These are phyloP conservation scores for Endotrypanum monterogeii DNA, from an alignment of 208 protist species.

Conservation along the genomic window DNA sequence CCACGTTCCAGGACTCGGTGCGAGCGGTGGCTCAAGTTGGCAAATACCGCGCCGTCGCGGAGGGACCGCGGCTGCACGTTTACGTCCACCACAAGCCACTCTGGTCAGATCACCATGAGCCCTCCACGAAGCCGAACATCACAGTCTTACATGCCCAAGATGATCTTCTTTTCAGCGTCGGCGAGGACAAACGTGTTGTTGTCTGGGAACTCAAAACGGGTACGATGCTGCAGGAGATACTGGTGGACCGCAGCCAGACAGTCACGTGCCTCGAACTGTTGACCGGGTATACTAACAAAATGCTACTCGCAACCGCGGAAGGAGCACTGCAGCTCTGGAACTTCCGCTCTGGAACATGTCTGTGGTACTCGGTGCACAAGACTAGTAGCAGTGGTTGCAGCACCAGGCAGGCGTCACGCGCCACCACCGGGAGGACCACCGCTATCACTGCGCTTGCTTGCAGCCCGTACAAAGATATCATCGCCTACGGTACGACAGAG, in stretches of 20 bases:
- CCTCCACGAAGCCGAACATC: conserved; percentile 52
- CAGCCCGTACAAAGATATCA: conserved; percentile 82
- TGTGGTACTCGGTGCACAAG: conserved; percentile 56
- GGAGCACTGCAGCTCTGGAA: conserved; percentile 88
- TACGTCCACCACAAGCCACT: conserved; percentile 84
- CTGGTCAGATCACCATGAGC: conserved; percentile 61
- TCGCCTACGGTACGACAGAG: conserved; percentile 79
- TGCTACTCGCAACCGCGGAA: conserved; percentile 77
- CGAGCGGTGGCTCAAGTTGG: conserved; percentile 74
- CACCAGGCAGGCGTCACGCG: not conserved
- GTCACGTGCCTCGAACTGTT: conserved; percentile 53
- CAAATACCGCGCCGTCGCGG: conserved; percentile 79
- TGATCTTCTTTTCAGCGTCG: conserved; percentile 80
- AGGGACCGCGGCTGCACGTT: conserved; percentile 76
- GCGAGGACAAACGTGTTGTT: conserved; percentile 71
- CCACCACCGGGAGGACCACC: not conserved
- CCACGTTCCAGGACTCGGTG: conserved; percentile 60
- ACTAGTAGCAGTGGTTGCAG: not conserved
- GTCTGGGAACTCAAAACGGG: conserved; percentile 75
- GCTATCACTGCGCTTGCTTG: conserved; percentile 61
- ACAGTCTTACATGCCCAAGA: conserved; percentile 69
- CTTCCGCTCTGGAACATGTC: conserved; percentile 72
- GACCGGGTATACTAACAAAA: conserved; percentile 85
- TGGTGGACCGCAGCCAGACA: conserved; percentile 63
- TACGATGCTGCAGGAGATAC: conserved; percentile 58